Base-by-base conservation (phyloP, 495 filamentous ascomycete species). In the Terfezia boudieri region DNA sequence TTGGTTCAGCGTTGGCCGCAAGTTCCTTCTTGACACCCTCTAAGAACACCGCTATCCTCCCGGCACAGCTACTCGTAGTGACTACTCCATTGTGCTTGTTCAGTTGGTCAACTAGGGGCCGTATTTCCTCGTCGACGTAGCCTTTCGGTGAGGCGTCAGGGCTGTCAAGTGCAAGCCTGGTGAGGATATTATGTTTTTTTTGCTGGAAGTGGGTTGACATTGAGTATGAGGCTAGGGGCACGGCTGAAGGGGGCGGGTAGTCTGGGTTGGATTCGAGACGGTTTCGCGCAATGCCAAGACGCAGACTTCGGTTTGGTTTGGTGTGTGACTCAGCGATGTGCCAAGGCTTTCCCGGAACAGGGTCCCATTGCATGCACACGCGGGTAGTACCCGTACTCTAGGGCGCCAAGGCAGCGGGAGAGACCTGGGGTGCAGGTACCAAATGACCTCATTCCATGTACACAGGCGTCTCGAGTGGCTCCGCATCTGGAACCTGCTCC, bases 11-110 rank as follows among this genome's bases (percentile, higher is more conserved):
- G 37, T 36, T 38, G 49, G 54, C 26, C 32, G 49, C 23, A 32
- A 32, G 7, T 32, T 22, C 16, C 52, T 68, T 71, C 66, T 77
- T 82, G 32, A 68, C 66, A 7, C 86, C 87, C 69, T 94, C 89
- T 1, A 87, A 68, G 67, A 89, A 94, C 14, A 94, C 82, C 58
- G 79, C 84, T 36, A 87, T 75, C 35, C 87, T 71, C 37, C 88
- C 88, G 10, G 86, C 79, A 62, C 88, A 94, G 64, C 84, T 93
- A 66, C 88, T 94, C 11, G 87, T 94, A 8, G 86, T 94, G 26
- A 89, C 86, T 32, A 86, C 70, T 36, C 81, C 82, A 9, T 77
- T 74, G 20, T 62, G 61, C 1, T 59, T 66, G 68, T 95, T 94
- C 61, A 94, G 77, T 55, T 79, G 77, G 48, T 70, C 70, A 50